Percentiles rank a stretch among this genome's conserved stretches.
These are phyloP conservation scores for Coemansia sp. DNA, from an alignment of 192 early-diverging fungal species.

Conservation along the genomic window DNA sequence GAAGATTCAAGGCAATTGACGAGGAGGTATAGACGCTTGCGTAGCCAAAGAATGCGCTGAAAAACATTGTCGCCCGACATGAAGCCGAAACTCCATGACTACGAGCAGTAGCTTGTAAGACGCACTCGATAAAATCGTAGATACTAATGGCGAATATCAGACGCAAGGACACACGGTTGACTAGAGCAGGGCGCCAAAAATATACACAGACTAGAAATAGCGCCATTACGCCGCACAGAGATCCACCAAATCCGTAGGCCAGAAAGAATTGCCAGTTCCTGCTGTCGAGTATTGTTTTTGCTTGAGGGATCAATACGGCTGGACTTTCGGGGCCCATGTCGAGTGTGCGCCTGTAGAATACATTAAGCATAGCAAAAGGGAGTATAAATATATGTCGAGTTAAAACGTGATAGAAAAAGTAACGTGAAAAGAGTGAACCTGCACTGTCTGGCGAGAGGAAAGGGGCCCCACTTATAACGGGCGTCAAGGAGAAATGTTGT, in stretches of 20 bases:
- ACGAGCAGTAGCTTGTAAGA: conserved; percentile 1
- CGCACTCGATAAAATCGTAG: conserved; percentile 25
- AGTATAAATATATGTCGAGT: neutral
- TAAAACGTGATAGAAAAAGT: neutral
- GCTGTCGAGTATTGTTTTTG: neutral
- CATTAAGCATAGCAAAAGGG: neutral
- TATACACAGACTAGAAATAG: conserved; percentile 22
- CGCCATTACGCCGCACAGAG: conserved; percentile 14
- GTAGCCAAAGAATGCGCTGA: conserved; percentile 16
- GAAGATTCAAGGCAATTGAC: conserved; percentile 38
- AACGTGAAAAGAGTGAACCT: neutral
- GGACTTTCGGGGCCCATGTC: conserved; percentile 14
- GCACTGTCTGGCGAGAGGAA: neutral
- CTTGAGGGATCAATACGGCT: neutral
- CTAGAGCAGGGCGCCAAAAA: conserved; percentile 31
- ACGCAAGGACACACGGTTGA: conserved; percentile 35
- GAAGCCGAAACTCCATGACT: neutral
- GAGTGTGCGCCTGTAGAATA: neutral
- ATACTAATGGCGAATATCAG: conserved; percentile 38
- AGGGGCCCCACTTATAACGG: neutral
- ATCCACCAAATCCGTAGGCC: conserved; percentile 6
- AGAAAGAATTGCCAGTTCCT: conserved; percentile 7
- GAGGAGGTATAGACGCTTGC: conserved; percentile 36
- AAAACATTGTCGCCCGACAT: conserved; percentile 12
- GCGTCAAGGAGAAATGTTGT: neutral